These are phyloP conservation scores for Waitea zeae DNA, from an alignment of 1,284 basidiomycete species.

Conservation along the genomic window DNA sequence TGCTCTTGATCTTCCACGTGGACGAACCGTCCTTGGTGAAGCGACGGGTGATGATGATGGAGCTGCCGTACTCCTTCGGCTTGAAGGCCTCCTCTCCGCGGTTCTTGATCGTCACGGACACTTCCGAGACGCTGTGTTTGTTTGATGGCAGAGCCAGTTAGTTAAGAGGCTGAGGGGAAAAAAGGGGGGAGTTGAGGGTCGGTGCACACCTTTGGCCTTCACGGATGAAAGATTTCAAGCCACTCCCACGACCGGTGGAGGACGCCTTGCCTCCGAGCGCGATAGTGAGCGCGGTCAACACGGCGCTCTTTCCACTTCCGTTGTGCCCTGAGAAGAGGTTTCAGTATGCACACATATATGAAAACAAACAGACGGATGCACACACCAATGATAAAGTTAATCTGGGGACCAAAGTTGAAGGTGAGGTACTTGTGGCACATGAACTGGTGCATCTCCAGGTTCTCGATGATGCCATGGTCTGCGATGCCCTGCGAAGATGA, in stretches of 20 bases:
- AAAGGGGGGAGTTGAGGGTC: constrained; percentile 15
- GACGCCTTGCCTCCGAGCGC: constrained; percentile 87
- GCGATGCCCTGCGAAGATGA: constrained; percentile 41
- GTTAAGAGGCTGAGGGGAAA: not conserved
- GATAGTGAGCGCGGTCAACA: constrained; percentile 85
- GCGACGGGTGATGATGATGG: constrained; percentile 72
- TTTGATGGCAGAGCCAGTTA: too few species aligned
- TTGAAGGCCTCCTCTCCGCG: constrained; percentile 80
- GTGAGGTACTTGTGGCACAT: constrained; percentile 88
- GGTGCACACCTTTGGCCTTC: constrained; percentile 71
- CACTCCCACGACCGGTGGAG: constrained; percentile 76
- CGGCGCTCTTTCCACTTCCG: constrained; percentile 89
- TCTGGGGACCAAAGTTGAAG: constrained; percentile 74
- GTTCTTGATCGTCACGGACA: constrained; percentile 76
- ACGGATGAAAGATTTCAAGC: constrained; percentile 80
- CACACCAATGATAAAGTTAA: constrained; percentile 94
- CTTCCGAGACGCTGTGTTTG: constrained; percentile 42
- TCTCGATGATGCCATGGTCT: constrained; percentile 77
- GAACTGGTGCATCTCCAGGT: constrained; percentile 80
- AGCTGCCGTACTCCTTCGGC: constrained; percentile 67
- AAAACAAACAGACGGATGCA: constrained; percentile 8
- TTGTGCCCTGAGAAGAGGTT: constrained; percentile 39
- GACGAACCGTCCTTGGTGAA: constrained; percentile 66
- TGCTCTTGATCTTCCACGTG: constrained; percentile 73
- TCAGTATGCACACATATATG: not conserved